Evolutionary conservation across 2,329 filamentous ascomycete genomes (phyloP), one percentile per base, ranked within the genome.

Genomic region (Plenodomus tracheiphilus): DNA sequence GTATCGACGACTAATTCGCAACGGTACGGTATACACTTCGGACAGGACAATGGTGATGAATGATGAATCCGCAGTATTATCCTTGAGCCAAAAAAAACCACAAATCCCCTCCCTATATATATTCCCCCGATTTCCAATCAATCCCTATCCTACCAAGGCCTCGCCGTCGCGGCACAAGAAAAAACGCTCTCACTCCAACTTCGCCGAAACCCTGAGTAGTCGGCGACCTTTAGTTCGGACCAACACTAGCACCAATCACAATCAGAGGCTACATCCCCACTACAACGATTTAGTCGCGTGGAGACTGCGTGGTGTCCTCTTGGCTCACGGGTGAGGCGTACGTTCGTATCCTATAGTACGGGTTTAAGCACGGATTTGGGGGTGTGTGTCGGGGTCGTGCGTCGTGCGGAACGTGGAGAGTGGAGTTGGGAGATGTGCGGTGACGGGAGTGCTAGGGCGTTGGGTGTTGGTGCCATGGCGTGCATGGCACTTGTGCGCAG

Each of bases 191-290:
- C 18, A 19, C 28, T 37, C 25, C 30, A 22, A 49, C 51, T 42
- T 51, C 37, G 51, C 56, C 56, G 54, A 59, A 48, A 37, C 18
- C 18, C 28, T 8, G 11, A 11, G 34, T 53, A 35, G 56, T 59
- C 56, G 56, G 41, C 56, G 56, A 59, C 53, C n/a, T 42, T 56
- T 3, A 46, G 22, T 53, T 56, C 51, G 56, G 54, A 53, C 51
- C 53, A 42, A 21, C 37, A 8, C 17, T 16, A 20, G 10, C 18
- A 47, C 51, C 51, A 54, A 54, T 54, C 51, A 54, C 18, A 41
- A 11, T 9, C 34, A 22, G 4, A 17, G 9, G 3, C 30, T 35
- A 11, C 20, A 35, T 18, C 15, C 21, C 28, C 15, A 36, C 19
- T 21, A 19, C 19, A 10, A 13, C 21, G n/a, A 16, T 34, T 38